These are phyloP conservation scores for Cercophora samala DNA, from an alignment of 495 filamentous ascomycete genomes.

Conservation along the genomic window DNA sequence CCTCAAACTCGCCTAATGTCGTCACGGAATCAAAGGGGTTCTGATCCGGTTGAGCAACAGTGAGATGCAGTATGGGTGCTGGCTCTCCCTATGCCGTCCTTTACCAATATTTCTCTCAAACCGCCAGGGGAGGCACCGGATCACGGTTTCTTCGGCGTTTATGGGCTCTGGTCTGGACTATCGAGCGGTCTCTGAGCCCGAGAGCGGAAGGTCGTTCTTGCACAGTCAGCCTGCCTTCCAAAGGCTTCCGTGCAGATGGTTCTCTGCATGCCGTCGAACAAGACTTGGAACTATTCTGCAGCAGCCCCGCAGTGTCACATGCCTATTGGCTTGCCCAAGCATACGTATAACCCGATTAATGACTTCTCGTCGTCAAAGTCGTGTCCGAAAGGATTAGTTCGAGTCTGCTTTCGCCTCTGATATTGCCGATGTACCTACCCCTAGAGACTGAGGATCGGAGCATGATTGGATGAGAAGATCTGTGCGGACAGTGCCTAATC, in stretches of 20 bases:
- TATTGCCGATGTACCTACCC: too few species aligned
- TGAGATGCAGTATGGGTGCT: too few species aligned
- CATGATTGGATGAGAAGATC: too few species aligned
- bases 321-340: background rate
- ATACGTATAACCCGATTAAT: background rate
- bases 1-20: background rate
- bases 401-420: too few species aligned
- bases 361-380: background rate
- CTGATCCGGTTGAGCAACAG: too few species aligned
- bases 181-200: background rate
- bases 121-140: background rate
- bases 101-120: background rate
- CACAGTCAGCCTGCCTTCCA: background rate
- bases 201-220: background rate
- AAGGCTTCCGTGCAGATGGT: background rate
- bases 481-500: too few species aligned
- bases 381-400: background rate
- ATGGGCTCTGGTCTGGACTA: background rate
- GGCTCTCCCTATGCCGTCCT: background rate
- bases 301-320: background rate
- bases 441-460: too few species aligned
- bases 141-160: background rate
- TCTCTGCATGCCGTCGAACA: background rate
- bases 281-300: background rate
- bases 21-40: background rate